Evolutionary conservation across 257 asterid species (phyloP).

Genomic region (Petunia axillaris): DNA sequence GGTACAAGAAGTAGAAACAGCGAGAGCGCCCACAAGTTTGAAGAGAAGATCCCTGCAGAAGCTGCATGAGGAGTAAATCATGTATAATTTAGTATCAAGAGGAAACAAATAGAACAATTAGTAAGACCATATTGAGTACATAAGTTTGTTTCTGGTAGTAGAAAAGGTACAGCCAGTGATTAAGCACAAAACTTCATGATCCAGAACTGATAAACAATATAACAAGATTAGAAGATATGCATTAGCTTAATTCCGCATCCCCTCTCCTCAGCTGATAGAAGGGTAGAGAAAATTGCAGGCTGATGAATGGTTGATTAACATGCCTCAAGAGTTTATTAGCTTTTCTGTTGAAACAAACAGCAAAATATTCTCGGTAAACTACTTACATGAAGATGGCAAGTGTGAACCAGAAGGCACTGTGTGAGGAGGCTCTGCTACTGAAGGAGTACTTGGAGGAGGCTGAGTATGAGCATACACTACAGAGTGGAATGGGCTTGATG

Average conservation of each 20-base stretch:
- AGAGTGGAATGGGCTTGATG: conserved; percentile 57
- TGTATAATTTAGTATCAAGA: not conserved
- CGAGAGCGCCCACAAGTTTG: conserved; percentile 45
- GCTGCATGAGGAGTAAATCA: conserved; percentile 53
- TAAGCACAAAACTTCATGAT: not conserved
- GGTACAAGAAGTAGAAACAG: conserved; percentile 42
- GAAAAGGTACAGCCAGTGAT: not conserved
- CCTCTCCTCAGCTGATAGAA: not conserved
- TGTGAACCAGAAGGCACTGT: conserved; percentile 56
- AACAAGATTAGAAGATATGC: not conserved
- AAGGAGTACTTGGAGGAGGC: conserved; percentile 58
- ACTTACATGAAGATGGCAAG: conserved; percentile 79
- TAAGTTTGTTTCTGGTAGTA: not conserved
- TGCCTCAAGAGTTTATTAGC: not conserved
- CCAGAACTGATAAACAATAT: not conserved
- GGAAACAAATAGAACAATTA: not conserved
- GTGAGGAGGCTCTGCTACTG: conserved; percentile 53
- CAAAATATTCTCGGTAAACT: not conserved
- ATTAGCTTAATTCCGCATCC: not conserved
- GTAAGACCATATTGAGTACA: not conserved
- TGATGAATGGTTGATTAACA: conserved; percentile 12
- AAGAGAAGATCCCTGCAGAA: conserved; percentile 47
- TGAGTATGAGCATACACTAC: conserved; percentile 51
- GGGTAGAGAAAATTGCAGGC: not conserved
- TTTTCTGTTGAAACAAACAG: conserved; percentile 11